Evolutionary conservation across 108 stramenopile species (phyloP).

Genomic region (Ochromonas danica): DNA sequence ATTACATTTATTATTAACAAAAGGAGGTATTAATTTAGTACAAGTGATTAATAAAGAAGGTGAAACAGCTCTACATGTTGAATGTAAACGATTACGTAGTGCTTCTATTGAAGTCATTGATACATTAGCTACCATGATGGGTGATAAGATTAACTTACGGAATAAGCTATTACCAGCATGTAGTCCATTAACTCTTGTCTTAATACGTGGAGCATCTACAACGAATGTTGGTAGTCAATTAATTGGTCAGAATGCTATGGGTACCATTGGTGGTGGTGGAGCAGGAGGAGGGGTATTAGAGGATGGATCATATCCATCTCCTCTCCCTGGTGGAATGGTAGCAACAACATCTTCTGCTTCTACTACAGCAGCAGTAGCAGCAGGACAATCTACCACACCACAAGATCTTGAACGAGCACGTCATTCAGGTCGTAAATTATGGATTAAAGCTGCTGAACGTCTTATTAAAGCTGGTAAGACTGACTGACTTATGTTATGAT

Average conservation of each 20-base stretch:
- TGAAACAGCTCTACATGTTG: conserved; percentile 37
- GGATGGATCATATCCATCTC: conserved; percentile 15
- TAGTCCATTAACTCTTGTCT: not conserved
- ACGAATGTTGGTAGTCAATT: not conserved
- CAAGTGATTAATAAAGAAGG: conserved; percentile 28
- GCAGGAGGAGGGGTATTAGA: conserved; percentile 13
- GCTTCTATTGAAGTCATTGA: conserved; percentile 33
- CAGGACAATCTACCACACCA: not conserved
- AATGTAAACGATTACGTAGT: conserved; percentile 35
- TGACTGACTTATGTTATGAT: not conserved
- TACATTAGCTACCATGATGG: not conserved
- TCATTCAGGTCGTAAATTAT: not conserved
- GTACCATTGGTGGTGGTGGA: conserved; percentile 13
- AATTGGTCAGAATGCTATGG: not conserved
- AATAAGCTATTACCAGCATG: not conserved
- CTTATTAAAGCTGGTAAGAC: conserved; percentile 9
- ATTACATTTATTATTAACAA: conserved; percentile 25
- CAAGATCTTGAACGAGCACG: conserved; percentile 6
- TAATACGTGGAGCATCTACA: conserved; percentile 7
- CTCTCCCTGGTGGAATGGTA: conserved; percentile 13
- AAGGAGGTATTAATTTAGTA: conserved; percentile 26
- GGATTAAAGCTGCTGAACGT: conserved; percentile 8
- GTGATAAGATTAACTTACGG: not conserved
- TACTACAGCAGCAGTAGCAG: conserved; percentile 14
- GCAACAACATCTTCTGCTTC: conserved; percentile 15